These are phyloP conservation scores for Blastobotrys serpentis DNA, from an alignment of 1,139 yeast genomes.

Conservation along the genomic window DNA sequence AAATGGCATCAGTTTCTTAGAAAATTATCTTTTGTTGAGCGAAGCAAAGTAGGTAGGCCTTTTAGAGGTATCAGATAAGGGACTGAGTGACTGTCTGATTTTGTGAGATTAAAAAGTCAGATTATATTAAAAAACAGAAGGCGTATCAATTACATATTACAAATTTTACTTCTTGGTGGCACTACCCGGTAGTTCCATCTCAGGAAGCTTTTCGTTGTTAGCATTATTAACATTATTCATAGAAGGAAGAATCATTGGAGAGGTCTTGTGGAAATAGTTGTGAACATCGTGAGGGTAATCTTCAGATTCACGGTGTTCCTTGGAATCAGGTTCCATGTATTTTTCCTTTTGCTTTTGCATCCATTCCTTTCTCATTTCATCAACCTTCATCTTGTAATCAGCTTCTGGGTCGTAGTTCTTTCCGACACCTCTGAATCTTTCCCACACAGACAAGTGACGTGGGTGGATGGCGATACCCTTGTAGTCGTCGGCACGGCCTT, in stretches of 20 bases:
- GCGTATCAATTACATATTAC: not conserved
- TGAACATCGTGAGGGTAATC: constrained; percentile 31
- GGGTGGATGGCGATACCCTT: constrained; percentile 42
- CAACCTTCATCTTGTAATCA: constrained; percentile 41
- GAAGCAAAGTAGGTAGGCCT: too few relatives aligned
- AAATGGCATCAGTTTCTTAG: too few relatives aligned
- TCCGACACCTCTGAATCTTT: constrained; percentile 37
- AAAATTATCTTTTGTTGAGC: too few relatives aligned
- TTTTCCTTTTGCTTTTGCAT: constrained; percentile 37
- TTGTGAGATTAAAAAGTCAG: too few relatives aligned
- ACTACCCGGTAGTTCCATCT: constrained; percentile 7
- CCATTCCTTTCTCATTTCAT: constrained; percentile 40
- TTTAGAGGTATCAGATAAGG: too few relatives aligned
- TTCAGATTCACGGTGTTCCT: constrained; percentile 19
- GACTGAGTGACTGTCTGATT: too few relatives aligned
- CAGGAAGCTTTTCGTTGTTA: constrained; percentile 7
- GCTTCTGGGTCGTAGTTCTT: constrained; percentile 40
- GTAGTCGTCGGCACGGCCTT: constrained; percentile 39
- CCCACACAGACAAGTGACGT: constrained; percentile 39
- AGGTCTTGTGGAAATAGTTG: constrained; percentile 38
- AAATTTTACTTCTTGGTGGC: constrained; percentile 4
- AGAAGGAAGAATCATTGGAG: constrained; percentile 35
- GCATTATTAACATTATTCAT: not conserved
- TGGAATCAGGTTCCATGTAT: constrained; percentile 27
- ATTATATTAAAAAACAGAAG: too few relatives aligned